These are phyloP conservation scores for Mrakia blollopis DNA, from an alignment of 768 basidiomycete species.

Conservation along the genomic window DNA sequence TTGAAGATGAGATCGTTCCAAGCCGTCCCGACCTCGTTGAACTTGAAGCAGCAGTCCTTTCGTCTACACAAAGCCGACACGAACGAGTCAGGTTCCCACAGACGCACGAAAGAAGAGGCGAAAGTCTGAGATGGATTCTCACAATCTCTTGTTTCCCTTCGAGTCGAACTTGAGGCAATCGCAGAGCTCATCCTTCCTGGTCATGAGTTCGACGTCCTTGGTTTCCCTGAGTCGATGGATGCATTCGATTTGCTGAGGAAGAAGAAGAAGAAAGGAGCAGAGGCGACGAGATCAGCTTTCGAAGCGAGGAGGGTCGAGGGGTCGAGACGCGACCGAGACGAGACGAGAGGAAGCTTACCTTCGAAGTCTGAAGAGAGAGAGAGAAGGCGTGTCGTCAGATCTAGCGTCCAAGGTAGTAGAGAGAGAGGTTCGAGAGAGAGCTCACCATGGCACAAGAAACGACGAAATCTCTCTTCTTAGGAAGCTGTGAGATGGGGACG, in stretches of 20 bases:
- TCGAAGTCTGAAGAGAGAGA: background rate
- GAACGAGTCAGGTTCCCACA: background rate
- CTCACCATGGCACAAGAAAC: constrained; percentile 83
- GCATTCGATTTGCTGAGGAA: background rate
- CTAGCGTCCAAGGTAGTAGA: too few species aligned
- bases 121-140: background rate
- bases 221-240: background rate
- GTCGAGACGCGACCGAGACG: background rate
- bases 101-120: background rate
- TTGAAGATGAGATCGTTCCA: constrained; percentile 54
- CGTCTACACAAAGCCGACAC: background rate
- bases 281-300: too few species aligned
- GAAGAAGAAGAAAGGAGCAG: background rate
- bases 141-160: background rate
- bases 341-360: background rate
- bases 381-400: background rate
- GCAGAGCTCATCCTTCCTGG: constrained; percentile 67
- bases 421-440: background rate
- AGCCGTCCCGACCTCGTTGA: constrained; percentile 40
- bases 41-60: background rate
- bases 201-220: constrained; percentile 60
- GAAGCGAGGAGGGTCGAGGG: background rate
- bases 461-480: constrained; percentile 80
- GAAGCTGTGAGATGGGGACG: constrained; percentile 40
- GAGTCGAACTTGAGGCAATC: constrained; percentile 60